Percentiles rank a stretch among this genome's conserved stretches.
Conservation (phyloP, 2,329 filamentous ascomycete genomes). For the Scedosporium dehoogii region DNA sequence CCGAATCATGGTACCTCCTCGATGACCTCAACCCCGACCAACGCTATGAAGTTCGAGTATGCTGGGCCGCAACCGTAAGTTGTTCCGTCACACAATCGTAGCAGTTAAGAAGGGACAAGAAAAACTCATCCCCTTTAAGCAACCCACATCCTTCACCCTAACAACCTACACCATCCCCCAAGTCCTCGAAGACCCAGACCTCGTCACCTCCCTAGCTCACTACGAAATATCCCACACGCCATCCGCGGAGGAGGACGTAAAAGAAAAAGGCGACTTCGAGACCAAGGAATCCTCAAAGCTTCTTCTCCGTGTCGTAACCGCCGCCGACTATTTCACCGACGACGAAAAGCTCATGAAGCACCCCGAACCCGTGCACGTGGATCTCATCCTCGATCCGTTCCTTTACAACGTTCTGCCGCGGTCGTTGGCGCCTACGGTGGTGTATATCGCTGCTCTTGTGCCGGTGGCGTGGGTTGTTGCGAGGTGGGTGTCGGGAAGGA, state of each 20-base stretch:
- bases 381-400: constrained; percentile 81
- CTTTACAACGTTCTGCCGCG: constrained; percentile 68
- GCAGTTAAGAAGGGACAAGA: too few species aligned
- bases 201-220: constrained; percentile 53
- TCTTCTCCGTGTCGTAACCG: constrained; percentile 63
- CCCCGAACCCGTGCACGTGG: constrained; percentile 65
- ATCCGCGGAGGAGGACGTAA: neutral
- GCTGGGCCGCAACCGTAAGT: constrained; percentile 86
- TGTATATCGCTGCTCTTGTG: constrained; percentile 57
- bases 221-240: neutral
- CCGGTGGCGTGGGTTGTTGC: constrained; percentile 11
- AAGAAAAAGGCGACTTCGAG: neutral
- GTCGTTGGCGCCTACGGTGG: constrained; percentile 63
- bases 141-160: constrained; percentile 74
- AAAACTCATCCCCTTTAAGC: constrained; percentile 37
- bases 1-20: constrained; percentile 70
- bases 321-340: constrained; percentile 77
- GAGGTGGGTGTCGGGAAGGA: neutral
- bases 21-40: constrained; percentile 58
- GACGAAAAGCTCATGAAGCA: constrained; percentile 64
- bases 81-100: neutral
- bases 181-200: constrained; percentile 50
- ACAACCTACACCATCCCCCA: constrained; percentile 50
- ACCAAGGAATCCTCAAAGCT: constrained; percentile 39
- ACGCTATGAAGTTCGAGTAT: constrained; percentile 84